A percentile compares a stretch with the other conserved stretches of the same genome.
phyloP scores from a whole-genome alignment of 306 rosid genomes.

The Phaseolus lunatus region DNA sequence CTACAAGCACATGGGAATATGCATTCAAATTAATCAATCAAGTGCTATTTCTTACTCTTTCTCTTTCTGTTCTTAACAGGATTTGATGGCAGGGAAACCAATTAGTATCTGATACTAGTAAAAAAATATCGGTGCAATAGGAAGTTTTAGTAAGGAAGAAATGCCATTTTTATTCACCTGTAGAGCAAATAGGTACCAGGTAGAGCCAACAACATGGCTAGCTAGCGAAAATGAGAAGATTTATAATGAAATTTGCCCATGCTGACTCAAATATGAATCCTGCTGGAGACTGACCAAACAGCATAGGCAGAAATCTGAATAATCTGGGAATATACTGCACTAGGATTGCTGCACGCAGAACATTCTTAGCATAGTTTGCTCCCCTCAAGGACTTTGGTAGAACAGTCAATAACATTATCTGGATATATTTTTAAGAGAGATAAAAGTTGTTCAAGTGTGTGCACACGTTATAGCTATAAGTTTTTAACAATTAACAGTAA shows the following conservation, averaged over 20 bases:
- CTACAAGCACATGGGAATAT: background rate
- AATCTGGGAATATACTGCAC: constrained; percentile 76
- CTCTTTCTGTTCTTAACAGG: background rate
- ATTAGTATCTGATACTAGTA: background rate
- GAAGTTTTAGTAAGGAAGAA: background rate
- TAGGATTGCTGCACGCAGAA: constrained; percentile 66
- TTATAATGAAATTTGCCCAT: constrained; percentile 72
- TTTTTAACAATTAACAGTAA: background rate
- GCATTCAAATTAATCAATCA: constrained; percentile 20
- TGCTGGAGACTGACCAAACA: constrained; percentile 69
- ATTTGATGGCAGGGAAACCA: background rate
- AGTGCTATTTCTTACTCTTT: background rate
- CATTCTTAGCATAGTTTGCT: constrained; percentile 68
- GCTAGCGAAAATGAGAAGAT: constrained; percentile 67
- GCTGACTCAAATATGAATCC: constrained; percentile 87
- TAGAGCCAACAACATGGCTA: constrained; percentile 78
- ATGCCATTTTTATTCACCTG: constrained; percentile 59
- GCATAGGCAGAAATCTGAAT: constrained; percentile 67
- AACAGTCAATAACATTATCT: constrained; percentile 67
- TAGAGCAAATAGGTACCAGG: constrained; percentile 83
- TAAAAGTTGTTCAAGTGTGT: background rate
- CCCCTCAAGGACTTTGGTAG: constrained; percentile 64
- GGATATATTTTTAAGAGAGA: constrained; percentile 39
- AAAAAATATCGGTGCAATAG: background rate
- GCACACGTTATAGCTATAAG: background rate